Evolutionary conservation across 805 yeast genomes (phyloP).

Genomic region (Gaillardinia entomophila): DNA sequence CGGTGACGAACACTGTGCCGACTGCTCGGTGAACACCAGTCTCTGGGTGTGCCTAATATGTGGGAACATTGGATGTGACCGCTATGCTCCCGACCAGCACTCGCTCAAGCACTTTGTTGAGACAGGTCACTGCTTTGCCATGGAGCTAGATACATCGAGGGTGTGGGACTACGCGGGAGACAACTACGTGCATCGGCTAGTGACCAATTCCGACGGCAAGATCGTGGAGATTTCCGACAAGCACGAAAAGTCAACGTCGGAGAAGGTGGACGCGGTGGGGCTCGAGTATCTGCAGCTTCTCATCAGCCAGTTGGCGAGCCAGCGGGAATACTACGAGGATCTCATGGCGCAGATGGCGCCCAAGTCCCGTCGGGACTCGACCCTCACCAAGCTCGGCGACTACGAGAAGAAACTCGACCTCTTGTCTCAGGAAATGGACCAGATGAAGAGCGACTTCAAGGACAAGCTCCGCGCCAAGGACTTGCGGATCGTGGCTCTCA

Average conservation of each 20-base stretch:
- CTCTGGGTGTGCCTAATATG: slow-evolving; percentile 88
- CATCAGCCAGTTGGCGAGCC: slow-evolving; percentile 78
- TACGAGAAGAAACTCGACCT: slow-evolving; percentile 9
- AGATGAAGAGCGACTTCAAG: slow-evolving; percentile 15
- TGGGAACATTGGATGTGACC: slow-evolving; percentile 88
- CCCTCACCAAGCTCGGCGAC: slow-evolving; percentile 4
- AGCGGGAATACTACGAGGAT: slow-evolving; percentile 73
- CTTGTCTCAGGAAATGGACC: slow-evolving; percentile 5
- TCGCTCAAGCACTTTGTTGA: slow-evolving; percentile 75
- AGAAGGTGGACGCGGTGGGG: slow-evolving; percentile 53
- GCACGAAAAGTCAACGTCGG: slow-evolving; percentile 7
- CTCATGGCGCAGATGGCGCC: slow-evolving; percentile 19
- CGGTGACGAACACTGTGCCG: slow-evolving; percentile 32
- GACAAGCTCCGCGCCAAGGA: slow-evolving; percentile 24
- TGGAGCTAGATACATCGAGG: slow-evolving; percentile 78
- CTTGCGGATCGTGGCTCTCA: slow-evolving; percentile 19
- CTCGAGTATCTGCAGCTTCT: slow-evolving; percentile 77
- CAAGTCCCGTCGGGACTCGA: slow-evolving; percentile 14
- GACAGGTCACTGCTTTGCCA: slow-evolving; percentile 84
- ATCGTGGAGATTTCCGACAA: slow-evolving; percentile 65
- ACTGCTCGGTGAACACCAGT: slow-evolving; percentile 56
- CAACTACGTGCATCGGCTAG: slow-evolving; percentile 78
- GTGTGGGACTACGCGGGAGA: slow-evolving; percentile 96
- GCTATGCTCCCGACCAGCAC: slow-evolving; percentile 76
- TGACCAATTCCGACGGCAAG: slow-evolving; percentile 85